Evolutionary conservation across 2,329 filamentous ascomycete genomes (phyloP), one percentile per base, ranked within the genome.

Genomic region (Colletotrichum sp.): DNA sequence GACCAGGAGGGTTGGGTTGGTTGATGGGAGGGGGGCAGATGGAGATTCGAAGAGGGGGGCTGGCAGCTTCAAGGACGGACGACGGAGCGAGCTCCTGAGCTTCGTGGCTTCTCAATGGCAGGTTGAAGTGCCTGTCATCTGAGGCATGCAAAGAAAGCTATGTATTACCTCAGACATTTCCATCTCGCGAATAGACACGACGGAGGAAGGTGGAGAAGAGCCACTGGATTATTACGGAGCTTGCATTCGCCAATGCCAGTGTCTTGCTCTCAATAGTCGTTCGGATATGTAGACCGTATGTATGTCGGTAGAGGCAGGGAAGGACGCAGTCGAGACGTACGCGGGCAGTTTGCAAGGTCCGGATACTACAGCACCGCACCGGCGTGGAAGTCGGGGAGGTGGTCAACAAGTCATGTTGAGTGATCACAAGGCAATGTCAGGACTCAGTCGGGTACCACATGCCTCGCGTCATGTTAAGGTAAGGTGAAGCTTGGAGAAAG

Each of bases 261-360:
- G 18, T 65, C 63, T 30, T 28, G n/a, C 36, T 65, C 32, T 48
- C 63, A 64, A 64, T 64, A 64, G 60, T 36, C 30, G 18, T 26
- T 24, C 32, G 36, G 30, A 34, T 68, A 28, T 34, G 13, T 26
- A 68, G 65, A 30, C 18, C 13, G 39, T 36, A 34, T 68, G 39
- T 36, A 34, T 68, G 59, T 74, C 71, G 44, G 68, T 64, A 70
- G 66, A 70, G 71, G 24, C 71, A 69, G 71, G 71, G 71, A 73
- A 60, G 66, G 44, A 63, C 55, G 55, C 36, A 68, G 55, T 69
- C 68, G 65, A 57, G 39, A 69, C 55, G 55, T 55, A 63, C 39
- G 62, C 69, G 66, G 30, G 57, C 65, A 69, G 26, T 16, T 16
- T 48, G 24, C 39, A 48, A 65, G 39, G 64, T 67, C 64, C 22